Conservation (phyloP, 2,329 filamentous ascomycete species). For the Botrytis fabae region DNA sequence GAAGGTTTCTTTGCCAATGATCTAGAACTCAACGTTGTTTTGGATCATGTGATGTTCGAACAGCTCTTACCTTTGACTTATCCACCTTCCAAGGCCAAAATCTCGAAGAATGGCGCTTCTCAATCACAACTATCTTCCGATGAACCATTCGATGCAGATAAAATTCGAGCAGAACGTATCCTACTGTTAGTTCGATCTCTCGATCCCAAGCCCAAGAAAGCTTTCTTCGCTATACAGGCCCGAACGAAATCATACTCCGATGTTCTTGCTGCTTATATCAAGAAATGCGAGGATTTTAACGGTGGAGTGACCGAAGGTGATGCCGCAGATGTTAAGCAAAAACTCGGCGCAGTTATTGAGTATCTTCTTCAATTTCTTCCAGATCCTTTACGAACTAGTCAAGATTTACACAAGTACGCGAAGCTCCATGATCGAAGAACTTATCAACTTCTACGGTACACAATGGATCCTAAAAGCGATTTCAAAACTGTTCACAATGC, state of each 20-base stretch:
- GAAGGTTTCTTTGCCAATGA: slow-evolving; percentile 91
- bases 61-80: slow-evolving; percentile 87
- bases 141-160: slow-evolving; percentile 63
- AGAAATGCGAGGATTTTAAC: slow-evolving; percentile 86
- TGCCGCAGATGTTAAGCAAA: slow-evolving; percentile 64
- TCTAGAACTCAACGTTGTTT: slow-evolving; percentile 75
- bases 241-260: slow-evolving; percentile 74
- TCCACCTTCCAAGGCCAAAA: slow-evolving; percentile 67
- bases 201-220: slow-evolving; percentile 75
- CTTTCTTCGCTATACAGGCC: slow-evolving; percentile 83
- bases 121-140: slow-evolving; percentile 50
- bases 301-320: slow-evolving; percentile 78
- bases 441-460: slow-evolving; percentile 86
- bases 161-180: slow-evolving; percentile 79
- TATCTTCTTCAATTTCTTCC: slow-evolving; percentile 75
- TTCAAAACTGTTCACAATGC: slow-evolving; percentile 89
- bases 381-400: slow-evolving; percentile 68
- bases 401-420: slow-evolving; percentile 86
- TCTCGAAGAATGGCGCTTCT: slow-evolving; percentile 60
- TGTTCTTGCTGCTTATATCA: slow-evolving; percentile 73
- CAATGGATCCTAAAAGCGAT: slow-evolving; percentile 81
- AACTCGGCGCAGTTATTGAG: slow-evolving; percentile 70
- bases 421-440: slow-evolving; percentile 86
- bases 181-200: slow-evolving; percentile 78
- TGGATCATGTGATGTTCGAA: slow-evolving; percentile 85